Base-by-base conservation (phyloP, 2,329 filamentous ascomycete species). In the Fusarium illudens region DNA sequence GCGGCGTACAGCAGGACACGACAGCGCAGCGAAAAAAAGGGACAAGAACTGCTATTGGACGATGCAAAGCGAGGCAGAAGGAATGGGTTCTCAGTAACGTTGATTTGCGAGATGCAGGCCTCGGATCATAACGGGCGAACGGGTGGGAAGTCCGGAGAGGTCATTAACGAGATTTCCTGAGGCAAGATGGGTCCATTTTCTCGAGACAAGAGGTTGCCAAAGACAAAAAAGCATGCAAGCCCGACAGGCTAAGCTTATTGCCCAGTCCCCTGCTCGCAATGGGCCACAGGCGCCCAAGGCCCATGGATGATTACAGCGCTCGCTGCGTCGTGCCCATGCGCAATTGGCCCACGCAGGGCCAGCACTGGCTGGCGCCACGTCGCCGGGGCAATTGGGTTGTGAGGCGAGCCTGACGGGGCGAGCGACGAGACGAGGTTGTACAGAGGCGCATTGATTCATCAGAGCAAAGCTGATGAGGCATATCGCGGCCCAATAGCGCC, bases 41-140 rank as follows among this genome's bases (percentile, higher is more conserved):
- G 49, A 44, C 56, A 64, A 58, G 66, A 62, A 62, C 27, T 54
- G 65, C 62, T 69, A 63, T 64, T 65, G 71, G 71, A 68, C 53
- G 46, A 55, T 33, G 56, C 50, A 58, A 58, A 48, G 58, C 39
- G 39, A 60, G 59, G 56, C 60, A 55, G 52, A 56, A 59, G 64
- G 58, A 59, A 62, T 69, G 69, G 55, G 56, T 68, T 62, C 53
- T 67, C 66, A 71, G 56, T 55, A 62, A 60, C 58, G 52, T 58
- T 72, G 74, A 64, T 73, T 73, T 71, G 74, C 60, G 63, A 69
- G 66, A 75, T 76, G 75, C 73, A 77, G 67, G 72, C 65, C 65
- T 73, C 70, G 69, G 73, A 71, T 73, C 73, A 73, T 71, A 71
- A 71, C 71, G 71, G 72, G 73, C 73, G 70, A 75, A 76, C 71